These are phyloP conservation scores for Penicillium canescens DNA, from an alignment of 495 filamentous ascomycete species.

Conservation along the genomic window DNA sequence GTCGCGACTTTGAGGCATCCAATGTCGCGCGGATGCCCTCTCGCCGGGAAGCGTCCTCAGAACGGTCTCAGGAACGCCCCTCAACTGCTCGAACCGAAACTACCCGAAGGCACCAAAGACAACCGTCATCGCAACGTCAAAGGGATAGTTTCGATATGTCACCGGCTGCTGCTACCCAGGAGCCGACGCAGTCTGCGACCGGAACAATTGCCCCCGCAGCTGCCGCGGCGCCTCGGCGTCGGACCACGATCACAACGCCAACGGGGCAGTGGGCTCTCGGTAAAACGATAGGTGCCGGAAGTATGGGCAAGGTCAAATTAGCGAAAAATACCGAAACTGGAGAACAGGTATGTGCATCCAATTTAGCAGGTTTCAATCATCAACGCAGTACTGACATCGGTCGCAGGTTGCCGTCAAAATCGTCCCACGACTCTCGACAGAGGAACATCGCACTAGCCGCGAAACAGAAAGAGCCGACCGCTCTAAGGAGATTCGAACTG, in stretches of 20 bases:
- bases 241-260: slow-evolving; percentile 79
- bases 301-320: slow-evolving; percentile 95
- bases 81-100: slow-evolving; percentile 54
- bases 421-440: slow-evolving; percentile 84
- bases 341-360: slow-evolving; percentile 64
- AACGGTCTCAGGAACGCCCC: slow-evolving; percentile 49
- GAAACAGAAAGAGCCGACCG: slow-evolving; percentile 87
- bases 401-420: slow-evolving; percentile 94
- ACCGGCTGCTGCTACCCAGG: slow-evolving; percentile 39
- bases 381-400: slow-evolving; percentile 6
- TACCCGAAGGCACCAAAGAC: slow-evolving; percentile 42
- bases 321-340: slow-evolving; percentile 78
- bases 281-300: slow-evolving; percentile 96
- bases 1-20: slow-evolving; percentile 58
- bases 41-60: slow-evolving; percentile 55
- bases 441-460: slow-evolving; percentile 77
- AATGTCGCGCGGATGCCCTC: slow-evolving; percentile 50
- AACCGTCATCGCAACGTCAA: slow-evolving; percentile 45
- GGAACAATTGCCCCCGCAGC: slow-evolving; percentile 30
- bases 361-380: neutral
- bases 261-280: slow-evolving; percentile 90
- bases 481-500: slow-evolving; percentile 96
- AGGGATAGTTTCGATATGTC: slow-evolving; percentile 59
- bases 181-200: slow-evolving; percentile 45
- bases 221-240: slow-evolving; percentile 59